Evolutionary conservation across 176 grass and related monocot genomes (phyloP).

Genomic region (Zea luxurians): DNA sequence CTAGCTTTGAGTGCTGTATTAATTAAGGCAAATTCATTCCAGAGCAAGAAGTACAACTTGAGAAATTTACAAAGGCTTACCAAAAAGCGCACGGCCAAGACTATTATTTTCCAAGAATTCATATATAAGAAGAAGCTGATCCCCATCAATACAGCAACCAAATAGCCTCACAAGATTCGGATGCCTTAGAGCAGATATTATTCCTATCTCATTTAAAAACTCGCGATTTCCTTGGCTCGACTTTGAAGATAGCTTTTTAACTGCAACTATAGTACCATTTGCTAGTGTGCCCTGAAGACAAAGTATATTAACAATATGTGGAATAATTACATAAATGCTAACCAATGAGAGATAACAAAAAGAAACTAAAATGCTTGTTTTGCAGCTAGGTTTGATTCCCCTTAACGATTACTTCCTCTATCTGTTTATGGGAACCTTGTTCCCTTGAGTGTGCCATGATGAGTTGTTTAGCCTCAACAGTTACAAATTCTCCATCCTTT

Average conservation of each 20-base stretch:
- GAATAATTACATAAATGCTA: neutral
- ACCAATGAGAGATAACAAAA: neutral
- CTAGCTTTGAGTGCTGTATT: conserved; percentile 1
- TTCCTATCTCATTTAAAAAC: conserved; percentile 90
- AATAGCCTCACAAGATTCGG: conserved; percentile 90
- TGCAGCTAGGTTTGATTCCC: neutral
- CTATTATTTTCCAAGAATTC: conserved; percentile 96
- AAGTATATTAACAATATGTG: conserved; percentile 16
- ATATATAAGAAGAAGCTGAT: conserved; percentile 81
- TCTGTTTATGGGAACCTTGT: conserved; percentile 19
- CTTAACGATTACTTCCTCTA: conserved; percentile 4
- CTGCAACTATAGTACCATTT: conserved; percentile 73
- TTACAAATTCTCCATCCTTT: neutral
- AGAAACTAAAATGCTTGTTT: conserved; percentile 29
- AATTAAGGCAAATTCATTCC: conserved; percentile 16
- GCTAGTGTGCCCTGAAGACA: conserved; percentile 60
- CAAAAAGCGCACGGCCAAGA: conserved; percentile 78
- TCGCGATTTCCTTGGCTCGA: conserved; percentile 91
- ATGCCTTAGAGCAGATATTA: conserved; percentile 89
- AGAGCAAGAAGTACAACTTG: neutral
- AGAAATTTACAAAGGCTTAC: conserved; percentile 45
- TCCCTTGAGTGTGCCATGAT: neutral
- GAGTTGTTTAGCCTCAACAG: neutral
- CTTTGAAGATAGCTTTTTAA: conserved; percentile 80
- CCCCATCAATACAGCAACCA: conserved; percentile 82